phyloP scores from a whole-genome alignment of 83 land plant genomes.

The Picea mariana region DNA sequence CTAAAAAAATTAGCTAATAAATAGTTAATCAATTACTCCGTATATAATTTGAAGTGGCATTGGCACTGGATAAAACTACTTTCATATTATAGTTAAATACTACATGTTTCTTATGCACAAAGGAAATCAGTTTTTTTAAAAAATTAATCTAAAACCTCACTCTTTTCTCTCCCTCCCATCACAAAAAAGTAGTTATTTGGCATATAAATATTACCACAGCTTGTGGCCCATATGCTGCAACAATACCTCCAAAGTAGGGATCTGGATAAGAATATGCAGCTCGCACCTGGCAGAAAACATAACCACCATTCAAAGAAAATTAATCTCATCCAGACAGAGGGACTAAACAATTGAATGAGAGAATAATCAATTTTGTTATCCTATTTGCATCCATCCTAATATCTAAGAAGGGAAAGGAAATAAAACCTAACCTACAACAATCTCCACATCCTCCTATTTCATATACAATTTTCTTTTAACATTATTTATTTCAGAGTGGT shows the following conservation, averaged over 20 bases:
- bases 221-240: slow-evolving; percentile 62
- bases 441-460: background rate
- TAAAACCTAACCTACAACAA: no score
- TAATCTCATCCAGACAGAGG: slow-evolving; percentile 24
- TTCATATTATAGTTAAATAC: background rate
- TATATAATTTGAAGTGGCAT: background rate
- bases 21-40: background rate
- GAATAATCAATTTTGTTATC: background rate
- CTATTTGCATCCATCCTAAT: background rate
- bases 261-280: no score
- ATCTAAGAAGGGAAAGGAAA: no score
- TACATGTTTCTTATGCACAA: no score
- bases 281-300: no score
- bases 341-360: background rate
- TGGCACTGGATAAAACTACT: background rate
- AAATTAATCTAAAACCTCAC: no score
- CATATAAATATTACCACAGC: no score
- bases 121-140: no score
- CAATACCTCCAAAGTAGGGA: slow-evolving; percentile 38
- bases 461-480: background rate
- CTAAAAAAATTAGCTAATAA: background rate
- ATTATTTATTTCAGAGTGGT: background rate
- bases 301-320: no score
- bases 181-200: no score
- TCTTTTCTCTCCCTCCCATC: slow-evolving; percentile 1